Percentiles rank a stretch among this genome's conserved stretches.
These are phyloP conservation scores for Nemania diffusa DNA, from an alignment of 2,329 filamentous ascomycete genomes.

Conservation along the genomic window DNA sequence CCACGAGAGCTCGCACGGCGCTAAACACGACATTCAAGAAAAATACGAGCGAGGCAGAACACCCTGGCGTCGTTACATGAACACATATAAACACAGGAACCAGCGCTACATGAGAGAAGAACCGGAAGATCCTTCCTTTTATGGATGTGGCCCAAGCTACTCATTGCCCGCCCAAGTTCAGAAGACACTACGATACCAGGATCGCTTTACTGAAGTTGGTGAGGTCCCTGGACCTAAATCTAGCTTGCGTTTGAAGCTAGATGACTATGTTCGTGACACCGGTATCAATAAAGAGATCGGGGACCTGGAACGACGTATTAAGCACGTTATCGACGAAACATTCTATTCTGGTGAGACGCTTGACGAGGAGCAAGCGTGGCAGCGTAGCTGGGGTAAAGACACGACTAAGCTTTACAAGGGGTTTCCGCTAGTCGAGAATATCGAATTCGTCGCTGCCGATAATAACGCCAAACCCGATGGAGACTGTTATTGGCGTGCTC, in stretches of 20 bases:
- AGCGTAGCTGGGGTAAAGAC: not conserved
- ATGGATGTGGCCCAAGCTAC: not conserved
- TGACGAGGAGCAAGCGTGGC: slow-evolving; percentile 29
- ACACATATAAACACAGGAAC: not conserved
- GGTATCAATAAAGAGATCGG: not conserved
- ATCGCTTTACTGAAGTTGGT: slow-evolving; percentile 15
- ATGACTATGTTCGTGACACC: slow-evolving; percentile 17
- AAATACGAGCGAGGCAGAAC: not conserved
- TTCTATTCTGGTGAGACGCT: slow-evolving; percentile 23
- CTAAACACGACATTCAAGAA: not conserved
- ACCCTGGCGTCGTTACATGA: not conserved
- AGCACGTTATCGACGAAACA: slow-evolving; percentile 2
- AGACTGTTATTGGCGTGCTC: slow-evolving; percentile 50
- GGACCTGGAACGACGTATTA: slow-evolving; percentile 9
- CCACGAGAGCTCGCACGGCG: not conserved
- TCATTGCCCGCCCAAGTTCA: not conserved
- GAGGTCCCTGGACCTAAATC: slow-evolving; percentile 25
- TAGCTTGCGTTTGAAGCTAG: slow-evolving; percentile 24
- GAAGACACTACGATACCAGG: slow-evolving; percentile 24
- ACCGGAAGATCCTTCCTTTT: slow-evolving; percentile 24
- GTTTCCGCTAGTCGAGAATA: slow-evolving; percentile 49
- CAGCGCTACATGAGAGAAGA: slow-evolving; percentile 26
- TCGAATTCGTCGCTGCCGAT: slow-evolving; percentile 44
- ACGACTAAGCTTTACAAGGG: slow-evolving; percentile 33
- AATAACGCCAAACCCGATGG: slow-evolving; percentile 41